Percentiles rank a stretch among this genome's conserved stretches.
Conservation (phyloP, 139 green algal species). For the Dunaliella sp. region DNA sequence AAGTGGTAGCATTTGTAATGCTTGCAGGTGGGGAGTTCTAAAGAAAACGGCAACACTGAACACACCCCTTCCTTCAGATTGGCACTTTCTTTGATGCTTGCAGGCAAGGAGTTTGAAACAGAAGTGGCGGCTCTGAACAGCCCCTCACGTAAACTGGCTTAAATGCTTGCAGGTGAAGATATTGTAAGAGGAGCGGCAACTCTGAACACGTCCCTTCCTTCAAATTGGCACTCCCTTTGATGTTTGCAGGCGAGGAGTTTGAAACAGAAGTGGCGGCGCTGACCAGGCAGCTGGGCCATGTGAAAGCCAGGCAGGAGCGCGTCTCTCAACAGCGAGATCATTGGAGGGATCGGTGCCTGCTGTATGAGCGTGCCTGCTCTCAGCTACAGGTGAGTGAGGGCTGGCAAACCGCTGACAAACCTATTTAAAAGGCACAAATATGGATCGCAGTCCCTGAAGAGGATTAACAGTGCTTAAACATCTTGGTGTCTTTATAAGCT, state of each 20-base stretch:
- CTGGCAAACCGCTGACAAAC: no score
- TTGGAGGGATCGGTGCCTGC: slow-evolving; percentile 5
- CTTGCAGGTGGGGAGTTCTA: neutral
- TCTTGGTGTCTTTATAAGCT: no score
- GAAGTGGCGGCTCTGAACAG: neutral
- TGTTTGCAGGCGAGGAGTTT: neutral
- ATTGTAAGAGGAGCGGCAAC: neutral
- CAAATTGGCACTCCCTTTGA: neutral
- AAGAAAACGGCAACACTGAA: neutral
- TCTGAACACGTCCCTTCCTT: neutral
- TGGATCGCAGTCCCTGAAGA: no score
- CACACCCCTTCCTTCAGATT: neutral
- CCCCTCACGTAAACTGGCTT: no score
- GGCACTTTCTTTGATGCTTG: neutral
- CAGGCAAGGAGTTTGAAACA: neutral
- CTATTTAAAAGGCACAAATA: no score
- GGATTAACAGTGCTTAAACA: no score
- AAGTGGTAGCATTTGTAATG: no score
- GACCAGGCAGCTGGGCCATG: neutral
- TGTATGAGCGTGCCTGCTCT: slow-evolving; percentile 12
- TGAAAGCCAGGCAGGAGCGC: neutral
- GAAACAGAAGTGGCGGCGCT: neutral
- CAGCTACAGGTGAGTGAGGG: slow-evolving; percentile 25
- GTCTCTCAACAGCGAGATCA: neutral
- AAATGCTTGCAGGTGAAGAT: neutral